A percentile compares a stretch with the other conserved stretches of the same genome.
These are phyloP conservation scores for Ganoderma sinense DNA, from an alignment of 1,284 basidiomycete species.

Conservation along the genomic window DNA sequence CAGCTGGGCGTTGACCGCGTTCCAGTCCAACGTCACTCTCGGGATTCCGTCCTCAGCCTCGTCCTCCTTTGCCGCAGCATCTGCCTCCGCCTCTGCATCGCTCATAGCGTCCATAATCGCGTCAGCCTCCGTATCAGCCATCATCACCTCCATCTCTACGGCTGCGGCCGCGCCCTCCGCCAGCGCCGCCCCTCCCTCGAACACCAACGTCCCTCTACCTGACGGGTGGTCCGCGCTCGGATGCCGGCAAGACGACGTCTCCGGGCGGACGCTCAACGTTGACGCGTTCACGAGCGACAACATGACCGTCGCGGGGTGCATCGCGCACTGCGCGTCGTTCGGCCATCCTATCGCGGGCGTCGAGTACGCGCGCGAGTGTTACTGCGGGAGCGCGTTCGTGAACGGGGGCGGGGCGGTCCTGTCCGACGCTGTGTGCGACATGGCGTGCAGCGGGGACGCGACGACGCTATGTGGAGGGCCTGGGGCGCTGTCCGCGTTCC, in stretches of 20 bases:
- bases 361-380: slow-evolving; percentile 37
- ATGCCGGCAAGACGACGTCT: slow-evolving; percentile 5
- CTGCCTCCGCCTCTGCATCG: background rate
- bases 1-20: slow-evolving; percentile 32
- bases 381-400: slow-evolving; percentile 34
- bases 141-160: no score
- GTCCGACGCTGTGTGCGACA: slow-evolving; percentile 30
- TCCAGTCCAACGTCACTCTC: slow-evolving; percentile 14
- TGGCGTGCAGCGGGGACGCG: slow-evolving; percentile 31
- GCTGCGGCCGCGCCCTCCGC: no score
- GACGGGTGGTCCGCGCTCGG: background rate
- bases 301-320: slow-evolving; percentile 33
- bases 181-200: background rate
- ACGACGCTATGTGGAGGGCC: slow-evolving; percentile 30
- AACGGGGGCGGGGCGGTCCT: slow-evolving; percentile 31
- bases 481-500: slow-evolving; percentile 31
- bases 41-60: slow-evolving; percentile 4
- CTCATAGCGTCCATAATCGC: background rate
- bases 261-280: slow-evolving; percentile 32
- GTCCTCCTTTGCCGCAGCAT: background rate
- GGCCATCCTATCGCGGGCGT: slow-evolving; percentile 34
- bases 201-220: background rate
- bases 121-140: background rate
- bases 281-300: slow-evolving; percentile 30
- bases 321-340: slow-evolving; percentile 29